Evolutionary conservation across 345 rosid genomes (phyloP).

Genomic region (Citrus australasica): DNA sequence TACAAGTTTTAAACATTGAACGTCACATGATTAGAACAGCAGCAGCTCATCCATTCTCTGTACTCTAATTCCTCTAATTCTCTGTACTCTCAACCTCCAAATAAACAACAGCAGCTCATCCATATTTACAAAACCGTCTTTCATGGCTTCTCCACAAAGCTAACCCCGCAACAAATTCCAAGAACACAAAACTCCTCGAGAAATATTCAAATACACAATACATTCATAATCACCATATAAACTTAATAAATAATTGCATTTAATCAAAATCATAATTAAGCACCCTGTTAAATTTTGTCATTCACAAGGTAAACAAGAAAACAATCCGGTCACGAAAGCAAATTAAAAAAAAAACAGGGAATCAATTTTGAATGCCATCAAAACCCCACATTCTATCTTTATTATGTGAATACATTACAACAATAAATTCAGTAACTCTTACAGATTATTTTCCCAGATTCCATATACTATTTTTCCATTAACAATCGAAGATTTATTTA

Average conservation of each 20-base stretch:
- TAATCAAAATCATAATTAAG: background rate
- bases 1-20: too few species aligned
- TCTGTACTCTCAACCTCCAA: background rate
- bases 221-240: background rate
- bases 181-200: background rate
- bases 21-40: too few species aligned
- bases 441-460: too few species aligned
- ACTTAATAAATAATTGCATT: background rate
- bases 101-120: background rate
- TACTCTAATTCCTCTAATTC: background rate
- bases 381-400: too few species aligned
- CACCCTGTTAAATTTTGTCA: background rate
- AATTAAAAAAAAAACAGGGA: background rate
- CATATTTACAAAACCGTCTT: conserved; percentile 21
- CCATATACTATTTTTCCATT: too few species aligned
- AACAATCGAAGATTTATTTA: too few species aligned
- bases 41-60: too few species aligned
- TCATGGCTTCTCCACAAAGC: conserved; percentile 25
- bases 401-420: too few species aligned
- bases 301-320: background rate
- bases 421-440: too few species aligned
- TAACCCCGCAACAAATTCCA: conserved; percentile 3
- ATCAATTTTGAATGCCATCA: too few species aligned
- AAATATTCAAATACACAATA: background rate
- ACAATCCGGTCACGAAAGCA: background rate